These are phyloP conservation scores for Monosporascus sp. DNA, from an alignment of 2,329 filamentous ascomycete genomes.

Conservation along the genomic window DNA sequence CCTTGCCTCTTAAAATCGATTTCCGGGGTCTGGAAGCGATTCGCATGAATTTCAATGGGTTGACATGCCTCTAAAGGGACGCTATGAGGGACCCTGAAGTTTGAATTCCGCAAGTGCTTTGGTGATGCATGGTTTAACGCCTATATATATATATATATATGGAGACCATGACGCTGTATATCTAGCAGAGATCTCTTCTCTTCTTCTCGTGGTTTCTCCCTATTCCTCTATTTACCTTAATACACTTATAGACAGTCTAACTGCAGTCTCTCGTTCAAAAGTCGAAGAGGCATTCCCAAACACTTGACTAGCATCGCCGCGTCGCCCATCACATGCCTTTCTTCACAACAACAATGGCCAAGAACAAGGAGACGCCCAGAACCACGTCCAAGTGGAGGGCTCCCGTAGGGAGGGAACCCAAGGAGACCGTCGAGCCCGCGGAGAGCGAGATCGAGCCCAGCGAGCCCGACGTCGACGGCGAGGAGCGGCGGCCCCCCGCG, in stretches of 20 bases:
- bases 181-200: not conserved
- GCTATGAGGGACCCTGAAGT: not conserved
- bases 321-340: slow-evolving; percentile 3
- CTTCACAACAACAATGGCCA: slow-evolving; percentile 8
- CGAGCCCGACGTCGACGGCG: not conserved
- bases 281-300: not conserved
- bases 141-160: not conserved
- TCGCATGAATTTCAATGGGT: not conserved
- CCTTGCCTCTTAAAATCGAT: not conserved
- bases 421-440: not conserved
- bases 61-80: not conserved
- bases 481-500: slow-evolving; percentile 5
- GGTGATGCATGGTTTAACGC: not conserved
- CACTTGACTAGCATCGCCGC: not conserved
- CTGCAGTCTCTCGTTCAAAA: slow-evolving; percentile 2
- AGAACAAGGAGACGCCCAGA: slow-evolving; percentile 1
- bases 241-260: not conserved
- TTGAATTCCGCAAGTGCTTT: not conserved
- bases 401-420: not conserved
- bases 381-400: not conserved
- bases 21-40: not conserved
- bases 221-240: not conserved
- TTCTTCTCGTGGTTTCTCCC: not conserved
- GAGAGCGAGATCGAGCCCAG: not conserved
- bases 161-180: not conserved